Base-by-base conservation (phyloP, 345 rosid species). In the Crucihimalaya himalaica region DNA sequence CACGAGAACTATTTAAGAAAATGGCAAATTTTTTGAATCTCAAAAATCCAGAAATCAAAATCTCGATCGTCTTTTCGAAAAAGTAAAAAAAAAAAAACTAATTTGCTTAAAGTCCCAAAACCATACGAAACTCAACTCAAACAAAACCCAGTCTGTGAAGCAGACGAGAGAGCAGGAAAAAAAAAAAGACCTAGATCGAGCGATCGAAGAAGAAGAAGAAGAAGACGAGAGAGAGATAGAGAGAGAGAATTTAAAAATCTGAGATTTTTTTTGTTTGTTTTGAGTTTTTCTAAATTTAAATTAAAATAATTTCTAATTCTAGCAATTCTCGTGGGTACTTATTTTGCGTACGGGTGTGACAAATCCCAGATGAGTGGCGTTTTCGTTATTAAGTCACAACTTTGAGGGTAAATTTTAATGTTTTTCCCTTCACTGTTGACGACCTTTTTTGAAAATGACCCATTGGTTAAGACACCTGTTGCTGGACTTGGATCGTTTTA, bases 151-250 rank as follows among this genome's bases (percentile, higher is more conserved):
- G 29, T 28, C 50, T 21, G 50, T 60, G 46, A 59, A 46, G 66
- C 66, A 48, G 37, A 27, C 5, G 61, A 58, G 3, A 8, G 71
- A 56, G 11, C 5, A 18, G 12, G 3, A 25, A 21, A 61, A 8
- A 65, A 18, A 15, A 53, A 25, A 14, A 51, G 34, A n/a, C 67
- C 66, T 63, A 77, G 80, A 77, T 77, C 61, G 76, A 70, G 68
- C n/a, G 45, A 70, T 64, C 28, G 28, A 48, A 70, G 80, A 76
- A 54, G 75, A 70, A 34, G 74, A 68, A 63, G 75, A 70, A 34
- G 75, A 62, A 45, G 74, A 68, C 5, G 15, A 31, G 65, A 75
- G 13, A 62, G 39, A 57, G 29, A 59, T 6, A 7, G 23, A 32
- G 65, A 76, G 16, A 53, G 58, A 58, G 23, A 60, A 20, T 40